A percentile compares a stretch with the other conserved stretches of the same genome.
Conservation (phyloP, 2,329 filamentous ascomycete genomes). For the Pyricularia sp. region DNA sequence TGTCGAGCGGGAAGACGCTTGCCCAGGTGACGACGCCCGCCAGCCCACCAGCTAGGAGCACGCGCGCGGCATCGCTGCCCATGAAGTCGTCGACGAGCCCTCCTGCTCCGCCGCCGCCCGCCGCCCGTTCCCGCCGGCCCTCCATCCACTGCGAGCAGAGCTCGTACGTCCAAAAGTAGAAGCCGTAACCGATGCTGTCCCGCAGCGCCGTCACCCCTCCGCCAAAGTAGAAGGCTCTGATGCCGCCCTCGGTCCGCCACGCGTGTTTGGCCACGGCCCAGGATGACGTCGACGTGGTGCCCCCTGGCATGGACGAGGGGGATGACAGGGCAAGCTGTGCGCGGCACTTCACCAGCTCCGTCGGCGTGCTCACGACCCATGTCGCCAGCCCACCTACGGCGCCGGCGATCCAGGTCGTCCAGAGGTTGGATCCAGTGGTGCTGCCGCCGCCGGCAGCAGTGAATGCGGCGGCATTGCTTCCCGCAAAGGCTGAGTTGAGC, state of each 20-base stretch:
- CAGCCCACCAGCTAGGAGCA: slow-evolving; percentile 75
- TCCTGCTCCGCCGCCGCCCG: neutral
- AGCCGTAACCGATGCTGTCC: slow-evolving; percentile 90
- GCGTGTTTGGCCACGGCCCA: slow-evolving; percentile 56
- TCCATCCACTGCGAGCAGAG: slow-evolving; percentile 52
- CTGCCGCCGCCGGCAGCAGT: neutral
- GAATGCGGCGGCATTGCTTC: neutral
- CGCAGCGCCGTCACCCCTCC: slow-evolving; percentile 72
- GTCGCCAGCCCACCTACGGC: slow-evolving; percentile 75
- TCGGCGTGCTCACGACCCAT: slow-evolving; percentile 79
- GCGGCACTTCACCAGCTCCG: slow-evolving; percentile 83
- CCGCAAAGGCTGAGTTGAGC: slow-evolving; percentile 31
- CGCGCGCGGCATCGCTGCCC: slow-evolving; percentile 43
- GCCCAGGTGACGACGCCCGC: slow-evolving; percentile 85
- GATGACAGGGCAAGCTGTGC: slow-evolving; percentile 49
- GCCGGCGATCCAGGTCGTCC: slow-evolving; percentile 69
- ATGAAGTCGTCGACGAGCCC: neutral
- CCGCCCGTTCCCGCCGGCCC: neutral
- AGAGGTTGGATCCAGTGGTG: slow-evolving; percentile 36
- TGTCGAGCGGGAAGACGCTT: slow-evolving; percentile 83
- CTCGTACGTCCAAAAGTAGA: slow-evolving; percentile 95
- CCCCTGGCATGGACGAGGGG: slow-evolving; percentile 7
- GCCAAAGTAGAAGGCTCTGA: slow-evolving; percentile 70
- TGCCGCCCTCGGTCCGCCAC: slow-evolving; percentile 42
- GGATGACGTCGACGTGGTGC: slow-evolving; percentile 33